These are phyloP conservation scores for Chalciporus piperatoides DNA, from an alignment of 1,284 basidiomycete species.

Conservation along the genomic window DNA sequence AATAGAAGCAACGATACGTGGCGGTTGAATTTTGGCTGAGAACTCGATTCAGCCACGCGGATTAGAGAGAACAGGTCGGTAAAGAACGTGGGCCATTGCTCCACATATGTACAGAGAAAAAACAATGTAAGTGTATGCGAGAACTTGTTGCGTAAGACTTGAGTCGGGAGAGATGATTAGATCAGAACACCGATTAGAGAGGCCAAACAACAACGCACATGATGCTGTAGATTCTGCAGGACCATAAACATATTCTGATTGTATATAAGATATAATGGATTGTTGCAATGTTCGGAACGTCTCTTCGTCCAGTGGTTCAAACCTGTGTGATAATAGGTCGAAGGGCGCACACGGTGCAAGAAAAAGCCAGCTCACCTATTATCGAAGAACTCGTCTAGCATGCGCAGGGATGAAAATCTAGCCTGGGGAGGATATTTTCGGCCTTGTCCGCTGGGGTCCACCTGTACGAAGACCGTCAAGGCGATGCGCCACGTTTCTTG, in stretches of 20 bases:
- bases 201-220: conserved; percentile 50
- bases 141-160: conserved; percentile 94
- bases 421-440: conserved; percentile 72
- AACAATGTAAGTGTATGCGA: conserved; percentile 95
- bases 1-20: conserved; percentile 85
- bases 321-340: conserved; percentile 40
- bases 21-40: conserved; percentile 62
- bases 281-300: conserved; percentile 69
- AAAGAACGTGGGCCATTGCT: conserved; percentile 83
- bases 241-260: conserved; percentile 76
- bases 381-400: conserved; percentile 84
- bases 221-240: conserved; percentile 67
- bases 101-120: conserved; percentile 87
- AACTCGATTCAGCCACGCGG: conserved; percentile 54
- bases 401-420: conserved; percentile 81
- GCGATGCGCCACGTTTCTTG: conserved; percentile 76
- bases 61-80: conserved; percentile 74
- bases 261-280: conserved; percentile 69
- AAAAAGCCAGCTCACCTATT: conserved; percentile 58
- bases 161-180: conserved; percentile 9
- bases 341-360: background rate
- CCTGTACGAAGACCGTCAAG: conserved; percentile 69
- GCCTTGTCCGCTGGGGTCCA: conserved; percentile 45
- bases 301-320: conserved; percentile 65
- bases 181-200: background rate